phyloP scores from a whole-genome alignment of 2,329 filamentous ascomycete genomes.

The Colletotrichum salicis region DNA sequence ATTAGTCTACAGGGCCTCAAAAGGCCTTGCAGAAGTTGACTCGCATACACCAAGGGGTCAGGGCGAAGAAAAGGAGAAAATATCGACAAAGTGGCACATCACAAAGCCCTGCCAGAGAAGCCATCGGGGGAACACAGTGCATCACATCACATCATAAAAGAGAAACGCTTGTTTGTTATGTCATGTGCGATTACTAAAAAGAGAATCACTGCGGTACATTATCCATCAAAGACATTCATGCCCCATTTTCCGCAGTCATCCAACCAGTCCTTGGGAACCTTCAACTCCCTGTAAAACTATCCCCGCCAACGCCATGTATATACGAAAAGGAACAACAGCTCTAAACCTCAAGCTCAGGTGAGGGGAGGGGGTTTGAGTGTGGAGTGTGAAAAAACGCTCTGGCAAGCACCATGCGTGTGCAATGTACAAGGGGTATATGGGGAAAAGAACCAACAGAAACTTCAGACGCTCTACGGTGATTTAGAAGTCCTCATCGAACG shows the following conservation, averaged over 20 bases:
- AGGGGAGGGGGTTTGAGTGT: conserved; percentile 7
- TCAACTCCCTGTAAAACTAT: conserved; percentile 29
- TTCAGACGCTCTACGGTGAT: conserved; percentile 42
- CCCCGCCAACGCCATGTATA: conserved; percentile 30
- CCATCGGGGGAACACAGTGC: background rate
- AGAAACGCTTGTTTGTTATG: background rate
- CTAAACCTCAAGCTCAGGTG: conserved; percentile 11
- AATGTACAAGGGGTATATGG: conserved; percentile 39
- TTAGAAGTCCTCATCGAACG: conserved; percentile 97
- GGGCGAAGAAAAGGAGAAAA: background rate
- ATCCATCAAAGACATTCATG: conserved; percentile 35
- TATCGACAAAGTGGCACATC: background rate
- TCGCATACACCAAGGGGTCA: background rate
- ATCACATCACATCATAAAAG: background rate
- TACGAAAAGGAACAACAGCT: conserved; percentile 21
- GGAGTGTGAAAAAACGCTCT: conserved; percentile 42
- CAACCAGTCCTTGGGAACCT: conserved; percentile 28
- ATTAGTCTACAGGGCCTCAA: background rate
- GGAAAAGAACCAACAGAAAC: conserved; percentile 34
- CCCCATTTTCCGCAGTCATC: conserved; percentile 33
- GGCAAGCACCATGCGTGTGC: conserved; percentile 36
- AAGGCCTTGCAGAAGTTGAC: background rate
- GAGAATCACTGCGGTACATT: conserved; percentile 23
- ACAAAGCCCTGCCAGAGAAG: background rate
- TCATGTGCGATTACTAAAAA: conserved; percentile 27